These are phyloP conservation scores for Mariannaea elegans DNA, from an alignment of 2,329 filamentous ascomycete genomes.

Conservation along the genomic window DNA sequence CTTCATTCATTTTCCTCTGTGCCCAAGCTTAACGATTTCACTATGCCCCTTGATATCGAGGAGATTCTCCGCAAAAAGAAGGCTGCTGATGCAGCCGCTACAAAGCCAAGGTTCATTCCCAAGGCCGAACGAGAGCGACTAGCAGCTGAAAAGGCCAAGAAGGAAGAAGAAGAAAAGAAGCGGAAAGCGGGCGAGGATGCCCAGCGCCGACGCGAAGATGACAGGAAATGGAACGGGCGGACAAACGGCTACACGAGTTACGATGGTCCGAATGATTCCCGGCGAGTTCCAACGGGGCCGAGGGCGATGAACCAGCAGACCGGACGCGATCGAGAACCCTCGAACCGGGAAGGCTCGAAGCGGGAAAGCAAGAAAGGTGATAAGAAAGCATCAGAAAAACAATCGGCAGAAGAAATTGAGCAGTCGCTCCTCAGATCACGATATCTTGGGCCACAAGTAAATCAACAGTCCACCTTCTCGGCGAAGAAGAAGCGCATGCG, in stretches of 20 bases:
- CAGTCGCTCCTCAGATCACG: constrained; percentile 78
- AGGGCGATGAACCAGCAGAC: constrained; percentile 67
- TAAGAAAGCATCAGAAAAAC: constrained; percentile 48
- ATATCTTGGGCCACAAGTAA: constrained; percentile 92
- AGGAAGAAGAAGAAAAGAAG: constrained; percentile 69
- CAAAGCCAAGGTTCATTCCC: constrained; percentile 88
- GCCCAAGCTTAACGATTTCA: background rate
- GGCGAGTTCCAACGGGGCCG: constrained; percentile 73
- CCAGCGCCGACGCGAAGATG: constrained; percentile 76
- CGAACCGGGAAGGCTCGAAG: constrained; percentile 42
- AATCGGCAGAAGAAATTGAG: constrained; percentile 70
- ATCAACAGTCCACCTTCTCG: constrained; percentile 84
- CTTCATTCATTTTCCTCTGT: background rate
- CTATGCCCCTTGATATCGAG: constrained; percentile 77
- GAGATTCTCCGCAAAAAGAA: constrained; percentile 87
- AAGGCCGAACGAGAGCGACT: constrained; percentile 84
- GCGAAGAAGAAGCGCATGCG: constrained; percentile 95
- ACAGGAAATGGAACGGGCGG: constrained; percentile 47
- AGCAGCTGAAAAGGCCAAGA: constrained; percentile 79
- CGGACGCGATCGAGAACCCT: constrained; percentile 49
- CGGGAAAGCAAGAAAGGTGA: constrained; percentile 46
- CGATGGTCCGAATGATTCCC: constrained; percentile 36
- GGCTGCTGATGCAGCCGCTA: constrained; percentile 82
- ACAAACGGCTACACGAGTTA: constrained; percentile 40
- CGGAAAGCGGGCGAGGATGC: constrained; percentile 64